These are phyloP conservation scores for Candida sojae DNA, from an alignment of 1,139 yeast genomes.

Conservation along the genomic window DNA sequence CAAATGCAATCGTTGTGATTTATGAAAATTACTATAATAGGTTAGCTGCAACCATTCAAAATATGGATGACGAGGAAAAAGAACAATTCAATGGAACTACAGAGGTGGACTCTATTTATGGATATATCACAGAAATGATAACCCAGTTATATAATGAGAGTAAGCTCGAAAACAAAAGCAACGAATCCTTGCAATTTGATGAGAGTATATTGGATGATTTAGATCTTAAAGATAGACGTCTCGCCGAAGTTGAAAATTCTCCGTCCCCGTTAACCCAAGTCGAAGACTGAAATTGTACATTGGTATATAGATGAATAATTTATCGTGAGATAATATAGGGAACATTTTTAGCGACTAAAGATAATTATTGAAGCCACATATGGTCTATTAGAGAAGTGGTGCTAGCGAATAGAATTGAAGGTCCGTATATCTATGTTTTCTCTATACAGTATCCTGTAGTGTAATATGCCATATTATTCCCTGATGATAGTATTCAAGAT, in stretches of 20 bases:
- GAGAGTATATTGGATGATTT: constrained; percentile 26
- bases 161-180: constrained; percentile 9
- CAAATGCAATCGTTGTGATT: constrained; percentile 28
- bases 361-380: too few species aligned
- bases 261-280: constrained; percentile 10
- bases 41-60: constrained; percentile 17
- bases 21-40: constrained; percentile 33
- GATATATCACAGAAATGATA: constrained; percentile 35
- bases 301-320: constrained; percentile 38
- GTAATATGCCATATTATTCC: too few species aligned
- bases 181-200: constrained; percentile 14
- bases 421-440: too few species aligned
- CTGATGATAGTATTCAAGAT: too few species aligned
- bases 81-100: constrained; percentile 39
- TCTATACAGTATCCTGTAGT: too few species aligned
- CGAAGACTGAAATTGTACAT: not conserved
- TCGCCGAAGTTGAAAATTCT: not conserved
- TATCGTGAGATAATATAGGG: constrained; percentile 34
- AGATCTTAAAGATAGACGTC: constrained; percentile 2
- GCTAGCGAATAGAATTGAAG: too few species aligned
- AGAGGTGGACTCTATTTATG: constrained; percentile 58
- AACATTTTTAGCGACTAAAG: too few species aligned
- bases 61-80: constrained; percentile 16
- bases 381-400: too few species aligned
- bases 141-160: constrained; percentile 22